phyloP scores from a whole-genome alignment of 1,284 basidiomycete genomes.

The Irpex lacteus region DNA sequence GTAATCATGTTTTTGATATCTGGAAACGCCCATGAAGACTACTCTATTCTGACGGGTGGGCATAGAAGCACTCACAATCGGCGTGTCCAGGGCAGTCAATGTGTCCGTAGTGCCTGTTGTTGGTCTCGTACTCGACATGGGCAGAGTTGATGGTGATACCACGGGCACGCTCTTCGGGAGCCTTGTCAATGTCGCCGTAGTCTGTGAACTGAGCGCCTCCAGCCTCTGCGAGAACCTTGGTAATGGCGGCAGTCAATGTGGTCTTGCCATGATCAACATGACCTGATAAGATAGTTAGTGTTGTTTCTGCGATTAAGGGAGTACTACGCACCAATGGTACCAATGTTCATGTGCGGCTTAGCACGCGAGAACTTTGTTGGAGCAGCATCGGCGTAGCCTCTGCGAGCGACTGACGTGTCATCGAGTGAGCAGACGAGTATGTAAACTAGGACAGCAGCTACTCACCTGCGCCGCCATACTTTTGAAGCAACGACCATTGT shows the following conservation, averaged over 20 bases:
- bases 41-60: background rate
- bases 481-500: conserved; percentile 13
- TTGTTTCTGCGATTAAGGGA: conserved; percentile 10
- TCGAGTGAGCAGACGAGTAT: background rate
- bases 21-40: conserved; percentile 25
- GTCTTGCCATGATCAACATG: conserved; percentile 97
- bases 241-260: conserved; percentile 97
- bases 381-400: conserved; percentile 74
- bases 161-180: conserved; percentile 99
- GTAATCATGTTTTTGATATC: conserved; percentile 99
- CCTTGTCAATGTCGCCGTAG: conserved; percentile 98
- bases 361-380: conserved; percentile 70
- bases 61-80: conserved; percentile 62
- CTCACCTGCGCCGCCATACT: conserved; percentile 23
- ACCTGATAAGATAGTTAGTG: conserved; percentile 38
- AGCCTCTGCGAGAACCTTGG: conserved; percentile 84
- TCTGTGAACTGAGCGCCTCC: conserved; percentile 95
- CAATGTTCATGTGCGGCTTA: conserved; percentile 98
- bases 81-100: conserved; percentile 98
- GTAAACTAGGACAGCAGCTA: background rate
- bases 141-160: conserved; percentile 97
- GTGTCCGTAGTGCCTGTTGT: conserved; percentile 93
- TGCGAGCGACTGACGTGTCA: conserved; percentile 35
- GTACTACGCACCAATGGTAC: conserved; percentile 74
- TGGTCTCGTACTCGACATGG: conserved; percentile 98